Evolutionary conservation across 345 rosid genomes (phyloP), one percentile per base, ranked within the genome.

Genomic region (Salix exigua): DNA sequence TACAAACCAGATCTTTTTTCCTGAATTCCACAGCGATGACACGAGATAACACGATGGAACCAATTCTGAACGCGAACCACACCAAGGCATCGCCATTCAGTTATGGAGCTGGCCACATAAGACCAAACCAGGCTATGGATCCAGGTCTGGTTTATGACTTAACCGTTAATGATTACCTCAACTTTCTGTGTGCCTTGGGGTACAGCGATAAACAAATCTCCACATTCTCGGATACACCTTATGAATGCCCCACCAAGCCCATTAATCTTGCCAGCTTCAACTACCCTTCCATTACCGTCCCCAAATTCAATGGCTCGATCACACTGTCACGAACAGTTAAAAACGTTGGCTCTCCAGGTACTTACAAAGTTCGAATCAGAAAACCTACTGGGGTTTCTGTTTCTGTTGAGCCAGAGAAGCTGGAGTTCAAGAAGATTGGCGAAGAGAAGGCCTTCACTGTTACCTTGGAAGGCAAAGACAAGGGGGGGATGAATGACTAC

Each of bases 71-170:
- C 53, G 77, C 77, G 33, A 23, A 67, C 23, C 17, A 72, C 60
- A 40, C 65, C 28, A 50, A 19, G 37, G 77, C 78, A 73, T 65
- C 63, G 48, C 80, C 84, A 62, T 81, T 81, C 14, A 76, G 62
- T 21, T 71, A 75, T 21, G 83, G 83, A 21, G 73, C 83, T 25
- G 83, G 85, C 23, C 85, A 82, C 35, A 35, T 75, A 18, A 55
- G 71, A 21, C 77, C 85, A 19, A 75, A 78, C 58, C 63, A 62
- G 14, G 85, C 85, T 12, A 72, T 71, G 74, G 77, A 82, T 55
- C 85, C 85, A 25, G 85, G 85, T 16, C 77, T 82, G 31, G 79
- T 82, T 50, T 82, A 82, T 25, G 85, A 82, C 75, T 67, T 78
- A 8, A 75, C 53, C 8, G 19, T 16, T 4, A 28, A 28, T 25